Evolutionary conservation across 2,329 filamentous ascomycete species (phyloP).

Genomic region (Colletotrichum noveboracense): DNA sequence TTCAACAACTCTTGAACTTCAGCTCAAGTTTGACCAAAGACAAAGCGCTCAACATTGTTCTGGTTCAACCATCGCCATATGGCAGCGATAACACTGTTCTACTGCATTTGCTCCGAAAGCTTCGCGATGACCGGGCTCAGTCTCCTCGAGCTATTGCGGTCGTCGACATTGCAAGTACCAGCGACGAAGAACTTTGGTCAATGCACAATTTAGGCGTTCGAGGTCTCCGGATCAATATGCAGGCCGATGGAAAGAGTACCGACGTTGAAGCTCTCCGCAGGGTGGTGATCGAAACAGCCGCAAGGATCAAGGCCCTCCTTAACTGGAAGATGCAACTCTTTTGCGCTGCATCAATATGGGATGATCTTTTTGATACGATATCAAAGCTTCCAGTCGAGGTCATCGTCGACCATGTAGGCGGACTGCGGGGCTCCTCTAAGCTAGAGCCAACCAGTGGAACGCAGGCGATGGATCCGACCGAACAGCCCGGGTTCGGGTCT

Average conservation of each 20-base stretch:
- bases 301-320: not conserved
- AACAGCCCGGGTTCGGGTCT: not conserved
- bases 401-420: constrained; percentile 8
- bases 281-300: not conserved
- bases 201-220: not conserved
- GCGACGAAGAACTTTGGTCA: not conserved
- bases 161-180: not conserved
- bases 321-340: not conserved
- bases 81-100: not conserved
- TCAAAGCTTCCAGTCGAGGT: not conserved
- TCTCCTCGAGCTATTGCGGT: not conserved
- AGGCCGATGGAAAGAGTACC: not conserved
- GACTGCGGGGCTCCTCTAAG: not conserved
- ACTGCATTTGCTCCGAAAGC: not conserved
- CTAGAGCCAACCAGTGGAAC: not conserved
- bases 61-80: constrained; percentile 5
- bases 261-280: not conserved
- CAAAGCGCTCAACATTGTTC: not conserved
- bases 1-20: not conserved
- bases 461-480: not conserved
- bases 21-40: not conserved
- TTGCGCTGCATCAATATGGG: not conserved
- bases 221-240: not conserved
- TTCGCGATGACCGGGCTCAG: not conserved
- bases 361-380: not conserved